Percentiles rank a stretch among this genome's conserved stretches.
Evolutionary conservation across 208 protist genomes (phyloP).

Genomic region (Trypanosoma lewisi): DNA sequence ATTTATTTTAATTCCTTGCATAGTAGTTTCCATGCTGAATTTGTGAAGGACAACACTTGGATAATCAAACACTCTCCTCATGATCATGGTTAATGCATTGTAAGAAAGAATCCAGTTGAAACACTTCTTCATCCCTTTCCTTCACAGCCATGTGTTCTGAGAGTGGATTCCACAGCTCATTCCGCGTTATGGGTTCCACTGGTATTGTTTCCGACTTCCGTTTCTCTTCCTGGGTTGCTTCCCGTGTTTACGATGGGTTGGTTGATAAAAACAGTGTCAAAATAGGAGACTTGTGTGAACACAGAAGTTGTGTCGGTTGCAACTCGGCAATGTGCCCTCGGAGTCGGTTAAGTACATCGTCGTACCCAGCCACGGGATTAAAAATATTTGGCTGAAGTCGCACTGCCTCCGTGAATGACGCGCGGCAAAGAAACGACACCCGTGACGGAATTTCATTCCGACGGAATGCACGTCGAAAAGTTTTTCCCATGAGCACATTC

Average conservation of each 20-base stretch:
- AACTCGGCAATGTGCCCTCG: slow-evolving; percentile 45
- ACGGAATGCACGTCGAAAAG: slow-evolving; percentile 56
- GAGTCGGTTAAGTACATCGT: slow-evolving; percentile 65
- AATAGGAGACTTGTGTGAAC: neutral
- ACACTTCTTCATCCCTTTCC: neutral
- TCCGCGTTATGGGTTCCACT: neutral
- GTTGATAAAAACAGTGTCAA: neutral
- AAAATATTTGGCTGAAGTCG: slow-evolving; percentile 46
- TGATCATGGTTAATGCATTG: neutral
- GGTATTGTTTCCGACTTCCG: neutral
- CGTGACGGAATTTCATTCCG: slow-evolving; percentile 40
- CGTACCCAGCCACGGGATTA: slow-evolving; percentile 64
- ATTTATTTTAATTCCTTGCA: no score
- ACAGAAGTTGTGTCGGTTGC: slow-evolving; percentile 16
- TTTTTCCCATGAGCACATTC: slow-evolving; percentile 11
- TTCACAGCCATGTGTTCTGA: neutral
- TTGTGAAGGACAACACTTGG: no score
- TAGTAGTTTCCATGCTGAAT: no score
- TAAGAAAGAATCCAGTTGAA: neutral
- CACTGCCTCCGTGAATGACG: slow-evolving; percentile 53
- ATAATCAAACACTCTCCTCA: neutral
- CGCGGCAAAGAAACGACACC: slow-evolving; percentile 37
- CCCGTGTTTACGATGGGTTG: neutral
- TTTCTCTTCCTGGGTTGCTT: neutral
- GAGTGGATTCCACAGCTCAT: neutral